Conservation (phyloP, 345 rosid genomes). For the Kandelia obovata region DNA sequence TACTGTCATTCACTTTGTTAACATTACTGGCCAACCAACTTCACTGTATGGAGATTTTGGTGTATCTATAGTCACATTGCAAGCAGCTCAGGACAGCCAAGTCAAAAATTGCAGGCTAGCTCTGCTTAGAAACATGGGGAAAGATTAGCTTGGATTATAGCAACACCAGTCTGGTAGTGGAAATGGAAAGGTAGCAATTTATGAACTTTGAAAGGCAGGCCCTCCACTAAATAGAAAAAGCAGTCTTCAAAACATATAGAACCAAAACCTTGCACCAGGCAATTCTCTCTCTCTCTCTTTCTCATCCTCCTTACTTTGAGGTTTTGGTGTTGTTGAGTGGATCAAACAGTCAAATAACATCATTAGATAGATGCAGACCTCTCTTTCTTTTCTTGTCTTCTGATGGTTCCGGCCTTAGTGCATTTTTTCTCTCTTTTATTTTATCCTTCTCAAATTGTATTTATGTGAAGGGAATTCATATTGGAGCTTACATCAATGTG, state of each 20-base stretch:
- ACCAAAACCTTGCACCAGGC: constrained; percentile 7
- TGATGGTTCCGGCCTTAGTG: too few species aligned
- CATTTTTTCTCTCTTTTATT: constrained; percentile 10
- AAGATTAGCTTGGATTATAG: constrained; percentile 12
- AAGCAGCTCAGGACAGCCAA: constrained; percentile 1
- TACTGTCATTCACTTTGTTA: background rate
- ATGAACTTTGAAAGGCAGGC: constrained; percentile 28
- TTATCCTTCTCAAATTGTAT: too few species aligned
- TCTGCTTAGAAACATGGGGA: background rate
- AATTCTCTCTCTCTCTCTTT: too few species aligned
- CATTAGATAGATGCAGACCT: constrained; percentile 47
- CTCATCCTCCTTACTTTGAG: constrained; percentile 10
- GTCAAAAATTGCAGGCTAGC: too few species aligned
- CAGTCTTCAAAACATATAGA: constrained; percentile 11
- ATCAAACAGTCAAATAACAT: constrained; percentile 40
- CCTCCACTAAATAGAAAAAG: constrained; percentile 24
- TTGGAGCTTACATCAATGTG: too few species aligned
- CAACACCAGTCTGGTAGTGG: constrained; percentile 22
- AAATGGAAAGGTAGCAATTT: constrained; percentile 14
- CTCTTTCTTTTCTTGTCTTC: constrained; percentile 47
- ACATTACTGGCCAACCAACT: constrained; percentile 17
- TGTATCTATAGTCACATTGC: background rate
- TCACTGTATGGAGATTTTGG: constrained; percentile 9
- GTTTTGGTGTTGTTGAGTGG: constrained; percentile 31
- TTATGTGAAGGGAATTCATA: too few species aligned